These are phyloP conservation scores for Schizophyllum commune DNA, from an alignment of 1,284 basidiomycete species.

Conservation along the genomic window DNA sequence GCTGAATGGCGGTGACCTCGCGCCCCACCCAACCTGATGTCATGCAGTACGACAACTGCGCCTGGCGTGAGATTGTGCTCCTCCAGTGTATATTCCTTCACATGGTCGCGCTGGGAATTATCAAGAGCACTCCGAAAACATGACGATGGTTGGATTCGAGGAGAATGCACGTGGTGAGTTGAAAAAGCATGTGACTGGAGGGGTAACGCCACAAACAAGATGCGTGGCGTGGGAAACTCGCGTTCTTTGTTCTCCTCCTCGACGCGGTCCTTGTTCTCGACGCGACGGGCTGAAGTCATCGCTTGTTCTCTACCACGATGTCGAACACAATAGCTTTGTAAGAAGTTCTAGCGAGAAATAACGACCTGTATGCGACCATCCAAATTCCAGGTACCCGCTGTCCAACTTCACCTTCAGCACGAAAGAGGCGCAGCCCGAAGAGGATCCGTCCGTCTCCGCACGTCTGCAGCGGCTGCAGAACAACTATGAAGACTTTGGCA, in stretches of 20 bases:
- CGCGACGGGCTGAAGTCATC: too few relatives aligned
- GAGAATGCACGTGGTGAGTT: too few relatives aligned
- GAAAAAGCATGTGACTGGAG: too few relatives aligned
- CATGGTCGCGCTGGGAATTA: not conserved
- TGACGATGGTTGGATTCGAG: too few relatives aligned
- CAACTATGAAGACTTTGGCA: conserved; percentile 95
- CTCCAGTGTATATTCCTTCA: not conserved
- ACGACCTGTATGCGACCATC: not conserved
- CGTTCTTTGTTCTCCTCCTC: not conserved
- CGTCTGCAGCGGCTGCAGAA: conserved; percentile 86
- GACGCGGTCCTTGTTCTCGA: not conserved
- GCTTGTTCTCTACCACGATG: conserved; percentile 5
- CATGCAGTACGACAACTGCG: not conserved
- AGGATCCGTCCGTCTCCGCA: conserved; percentile 90
- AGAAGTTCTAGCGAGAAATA: not conserved
- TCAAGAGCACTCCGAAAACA: not conserved
- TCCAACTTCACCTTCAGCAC: conserved; percentile 76
- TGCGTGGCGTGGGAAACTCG: not conserved
- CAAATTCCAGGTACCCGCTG: conserved; percentile 45
- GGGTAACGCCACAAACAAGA: too few relatives aligned
- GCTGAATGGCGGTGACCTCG: not conserved
- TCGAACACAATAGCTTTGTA: conserved; percentile 16
- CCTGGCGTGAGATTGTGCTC: not conserved
- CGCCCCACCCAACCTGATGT: not conserved
- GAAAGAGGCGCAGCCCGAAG: conserved; percentile 92